A percentile compares a stretch with the other conserved stretches of the same genome.
Evolutionary conservation across 2,329 filamentous ascomycete genomes (phyloP).

Genomic region (Ustilaginoidea virens): DNA sequence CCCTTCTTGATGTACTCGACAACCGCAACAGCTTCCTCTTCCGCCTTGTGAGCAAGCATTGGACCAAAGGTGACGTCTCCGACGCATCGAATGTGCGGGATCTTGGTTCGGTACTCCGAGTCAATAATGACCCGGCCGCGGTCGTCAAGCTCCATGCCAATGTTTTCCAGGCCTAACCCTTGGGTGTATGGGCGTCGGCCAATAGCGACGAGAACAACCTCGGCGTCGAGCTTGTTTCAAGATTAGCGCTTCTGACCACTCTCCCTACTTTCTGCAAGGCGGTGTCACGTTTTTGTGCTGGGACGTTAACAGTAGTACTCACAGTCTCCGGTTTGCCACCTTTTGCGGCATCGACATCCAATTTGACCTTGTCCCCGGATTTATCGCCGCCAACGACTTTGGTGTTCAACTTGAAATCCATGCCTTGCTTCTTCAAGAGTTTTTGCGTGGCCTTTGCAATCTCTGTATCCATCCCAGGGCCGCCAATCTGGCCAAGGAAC

Average conservation of each 20-base stretch:
- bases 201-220: constrained; percentile 93
- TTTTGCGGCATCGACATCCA: constrained; percentile 83
- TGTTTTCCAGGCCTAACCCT: constrained; percentile 84
- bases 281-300: too few species aligned
- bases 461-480: constrained; percentile 92
- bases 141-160: constrained; percentile 83
- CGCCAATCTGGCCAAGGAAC: constrained; percentile 90
- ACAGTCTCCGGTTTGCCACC: constrained; percentile 89
- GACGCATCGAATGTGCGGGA: constrained; percentile 91
- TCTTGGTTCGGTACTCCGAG: constrained; percentile 96
- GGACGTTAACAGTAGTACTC: constrained; percentile 22
- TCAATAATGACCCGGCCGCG: constrained; percentile 92
- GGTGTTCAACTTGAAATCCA: constrained; percentile 96
- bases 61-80: constrained; percentile 94
- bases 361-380: constrained; percentile 59
- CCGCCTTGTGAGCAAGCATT: constrained; percentile 98
- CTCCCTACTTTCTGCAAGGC: too few species aligned
- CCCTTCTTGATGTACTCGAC: constrained; percentile 97
- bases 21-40: constrained; percentile 91
- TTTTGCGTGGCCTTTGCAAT: constrained; percentile 86
- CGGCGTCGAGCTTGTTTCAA: constrained; percentile 60
- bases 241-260: too few species aligned
- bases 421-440: constrained; percentile 86
- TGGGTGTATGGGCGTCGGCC: constrained; percentile 89
- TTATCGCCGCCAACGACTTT: constrained; percentile 84